phyloP scores from a whole-genome alignment of 2,329 filamentous ascomycete genomes.

The Cladosporium sp. region DNA sequence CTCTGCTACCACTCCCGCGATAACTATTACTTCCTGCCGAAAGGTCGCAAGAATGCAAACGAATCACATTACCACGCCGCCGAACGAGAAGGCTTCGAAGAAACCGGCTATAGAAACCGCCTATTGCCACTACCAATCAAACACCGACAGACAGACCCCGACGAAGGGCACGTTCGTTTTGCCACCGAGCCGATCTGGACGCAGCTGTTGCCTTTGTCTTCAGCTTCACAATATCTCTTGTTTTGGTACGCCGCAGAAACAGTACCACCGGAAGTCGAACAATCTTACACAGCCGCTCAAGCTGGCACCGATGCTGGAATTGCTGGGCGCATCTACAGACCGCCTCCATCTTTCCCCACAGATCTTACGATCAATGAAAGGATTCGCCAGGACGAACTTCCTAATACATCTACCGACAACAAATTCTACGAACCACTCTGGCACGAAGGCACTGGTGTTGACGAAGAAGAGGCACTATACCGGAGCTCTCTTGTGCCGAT shows the following conservation, averaged over 20 bases:
- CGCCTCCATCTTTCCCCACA: conserved; percentile 35
- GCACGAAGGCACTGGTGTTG: conserved; percentile 46
- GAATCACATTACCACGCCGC: conserved; percentile 41
- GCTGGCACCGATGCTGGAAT: not conserved
- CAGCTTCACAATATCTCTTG: conserved; percentile 39
- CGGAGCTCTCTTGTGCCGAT: conserved; percentile 38
- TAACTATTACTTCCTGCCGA: conserved; percentile 46
- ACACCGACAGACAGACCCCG: conserved; percentile 41
- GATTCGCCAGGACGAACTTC: conserved; percentile 32
- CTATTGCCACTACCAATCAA: conserved; percentile 41
- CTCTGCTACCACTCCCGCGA: conserved; percentile 42
- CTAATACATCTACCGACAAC: conserved; percentile 25
- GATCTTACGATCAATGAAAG: conserved; percentile 35
- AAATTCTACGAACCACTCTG: conserved; percentile 41
- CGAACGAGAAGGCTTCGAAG: conserved; percentile 47
- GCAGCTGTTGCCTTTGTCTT: conserved; percentile 37
- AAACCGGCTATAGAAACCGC: conserved; percentile 48
- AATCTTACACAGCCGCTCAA: conserved; percentile 2
- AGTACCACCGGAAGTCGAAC: conserved; percentile 32
- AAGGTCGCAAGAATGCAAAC: conserved; percentile 44
- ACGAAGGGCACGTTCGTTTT: conserved; percentile 26
- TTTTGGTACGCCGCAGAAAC: conserved; percentile 48
- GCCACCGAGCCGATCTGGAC: conserved; percentile 44
- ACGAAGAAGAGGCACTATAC: conserved; percentile 44
- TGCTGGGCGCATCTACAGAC: conserved; percentile 22